Evolutionary conservation across 2,329 filamentous ascomycete species (phyloP), one percentile per base, ranked within the genome.

Genomic region (Pseudogymnoascus sp.): DNA sequence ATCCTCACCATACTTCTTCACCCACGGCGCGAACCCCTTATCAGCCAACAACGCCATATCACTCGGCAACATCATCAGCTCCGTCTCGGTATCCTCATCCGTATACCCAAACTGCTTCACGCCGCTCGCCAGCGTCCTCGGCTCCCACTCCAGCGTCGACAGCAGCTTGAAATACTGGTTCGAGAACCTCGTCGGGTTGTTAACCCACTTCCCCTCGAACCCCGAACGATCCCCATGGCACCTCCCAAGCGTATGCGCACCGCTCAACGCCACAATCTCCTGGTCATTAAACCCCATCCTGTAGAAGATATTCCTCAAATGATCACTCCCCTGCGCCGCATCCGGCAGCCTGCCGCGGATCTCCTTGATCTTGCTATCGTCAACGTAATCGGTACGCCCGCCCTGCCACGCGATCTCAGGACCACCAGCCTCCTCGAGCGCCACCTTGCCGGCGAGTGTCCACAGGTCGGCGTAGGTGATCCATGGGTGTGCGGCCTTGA

Each of bases 31-130:
- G 71, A 88, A 87, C 5, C 67, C 70, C 2, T 76, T 71, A 67
- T 88, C 85, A 1, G 78, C 75, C 3, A 81, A 73, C 40, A 87
- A 75, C 4, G 84, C 80, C 69, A 87, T 80, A 70, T 87, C 85
- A 1, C 84, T 86, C 0, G 85, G 85, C 70, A 87, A 71, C 85
- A 87, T 87, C 85, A 87, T 87, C 45, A 87, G 74, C 63, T 82
- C 81, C 64, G 81, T 80, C 60, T 72, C 75, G 4, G 71, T 74
- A 67, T 86, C 81, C 57, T 84, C 81, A 66, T 86, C 83, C 59
- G 80, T 79, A 68, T 84, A 83, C 51, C 81, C 80, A 71, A 84
- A 88, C 74, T 87, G 83, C 63, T 77, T 74, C 16, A 83, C 70
- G 0, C 83, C 83, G 66, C 80, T 83, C 12, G 73, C 71, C 62